phyloP scores from a whole-genome alignment of 768 basidiomycete species.

The Terana coerulea region DNA sequence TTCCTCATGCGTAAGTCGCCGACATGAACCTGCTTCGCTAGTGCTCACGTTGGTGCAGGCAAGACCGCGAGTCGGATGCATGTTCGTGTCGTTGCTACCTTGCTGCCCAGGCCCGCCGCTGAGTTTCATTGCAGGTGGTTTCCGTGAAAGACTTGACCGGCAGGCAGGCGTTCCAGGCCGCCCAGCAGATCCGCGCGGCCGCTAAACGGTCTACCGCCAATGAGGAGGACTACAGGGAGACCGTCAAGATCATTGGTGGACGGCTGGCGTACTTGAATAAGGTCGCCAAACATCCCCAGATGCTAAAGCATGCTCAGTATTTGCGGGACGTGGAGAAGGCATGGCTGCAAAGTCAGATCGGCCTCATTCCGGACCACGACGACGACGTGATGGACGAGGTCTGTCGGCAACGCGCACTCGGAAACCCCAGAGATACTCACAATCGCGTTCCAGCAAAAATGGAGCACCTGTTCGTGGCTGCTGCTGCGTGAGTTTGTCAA shows the following conservation, averaged over 20 bases:
- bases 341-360: constrained; percentile 78
- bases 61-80: constrained; percentile 75
- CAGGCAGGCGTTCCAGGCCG: constrained; percentile 55
- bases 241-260: constrained; percentile 68
- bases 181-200: constrained; percentile 46
- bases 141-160: constrained; percentile 67
- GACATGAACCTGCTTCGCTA: constrained; percentile 5
- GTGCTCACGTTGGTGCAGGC: constrained; percentile 35
- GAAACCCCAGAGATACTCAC: too few relatives aligned
- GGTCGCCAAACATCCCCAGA: constrained; percentile 56
- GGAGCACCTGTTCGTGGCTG: constrained; percentile 80
- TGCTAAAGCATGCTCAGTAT: constrained; percentile 59
- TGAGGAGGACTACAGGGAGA: constrained; percentile 40
- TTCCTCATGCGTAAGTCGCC: constrained; percentile 52
- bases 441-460: constrained; percentile 57
- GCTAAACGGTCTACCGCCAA: constrained; percentile 30
- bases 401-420: too few relatives aligned
- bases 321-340: constrained; percentile 70
- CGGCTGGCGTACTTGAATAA: constrained; percentile 74
- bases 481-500: constrained; percentile 72
- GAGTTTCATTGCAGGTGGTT: constrained; percentile 43
- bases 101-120: too few relatives aligned
- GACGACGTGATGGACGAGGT: constrained; percentile 92
- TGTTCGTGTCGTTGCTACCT: constrained; percentile 33
- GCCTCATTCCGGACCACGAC: constrained; percentile 77